phyloP scores from a whole-genome alignment of 148 eudicot species.

The Diospyros kaki region DNA sequence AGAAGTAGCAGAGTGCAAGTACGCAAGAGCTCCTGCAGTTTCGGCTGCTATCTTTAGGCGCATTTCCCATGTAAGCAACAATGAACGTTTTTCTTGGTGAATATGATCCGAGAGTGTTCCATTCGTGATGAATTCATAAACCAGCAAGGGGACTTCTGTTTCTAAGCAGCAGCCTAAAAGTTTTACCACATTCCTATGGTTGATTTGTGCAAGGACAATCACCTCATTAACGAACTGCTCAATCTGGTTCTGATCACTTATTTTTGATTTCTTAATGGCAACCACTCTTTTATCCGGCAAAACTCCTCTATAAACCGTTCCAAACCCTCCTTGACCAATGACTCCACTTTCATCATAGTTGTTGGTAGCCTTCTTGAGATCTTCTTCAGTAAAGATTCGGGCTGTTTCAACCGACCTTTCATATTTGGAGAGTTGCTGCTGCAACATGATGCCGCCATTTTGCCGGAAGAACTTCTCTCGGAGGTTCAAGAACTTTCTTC shows the following conservation, averaged over 20 bases:
- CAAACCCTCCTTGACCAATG: neutral
- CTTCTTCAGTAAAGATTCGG: neutral
- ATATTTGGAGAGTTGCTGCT: neutral
- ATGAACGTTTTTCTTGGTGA: neutral
- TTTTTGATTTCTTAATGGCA: slow-evolving; percentile 1
- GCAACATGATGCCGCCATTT: neutral
- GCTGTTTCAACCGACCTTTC: neutral
- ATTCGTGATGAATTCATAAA: neutral
- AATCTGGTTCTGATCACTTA: neutral
- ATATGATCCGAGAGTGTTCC: neutral
- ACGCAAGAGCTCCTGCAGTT: neutral
- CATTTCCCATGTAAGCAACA: neutral
- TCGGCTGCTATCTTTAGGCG: neutral
- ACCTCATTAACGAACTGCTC: slow-evolving; percentile 3
- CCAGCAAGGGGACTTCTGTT: neutral
- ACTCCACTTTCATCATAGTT: neutral
- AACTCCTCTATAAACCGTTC: neutral
- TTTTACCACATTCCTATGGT: neutral
- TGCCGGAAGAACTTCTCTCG: neutral
- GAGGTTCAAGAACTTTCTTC: neutral
- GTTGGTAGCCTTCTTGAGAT: neutral
- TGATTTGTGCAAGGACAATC: neutral
- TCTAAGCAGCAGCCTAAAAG: neutral
- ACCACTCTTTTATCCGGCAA: neutral
- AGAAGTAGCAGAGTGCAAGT: neutral